Percentiles rank a stretch among this genome's conserved stretches.
phyloP scores from a whole-genome alignment of 148 eudicot species.

The Fagopyrum tataricum region DNA sequence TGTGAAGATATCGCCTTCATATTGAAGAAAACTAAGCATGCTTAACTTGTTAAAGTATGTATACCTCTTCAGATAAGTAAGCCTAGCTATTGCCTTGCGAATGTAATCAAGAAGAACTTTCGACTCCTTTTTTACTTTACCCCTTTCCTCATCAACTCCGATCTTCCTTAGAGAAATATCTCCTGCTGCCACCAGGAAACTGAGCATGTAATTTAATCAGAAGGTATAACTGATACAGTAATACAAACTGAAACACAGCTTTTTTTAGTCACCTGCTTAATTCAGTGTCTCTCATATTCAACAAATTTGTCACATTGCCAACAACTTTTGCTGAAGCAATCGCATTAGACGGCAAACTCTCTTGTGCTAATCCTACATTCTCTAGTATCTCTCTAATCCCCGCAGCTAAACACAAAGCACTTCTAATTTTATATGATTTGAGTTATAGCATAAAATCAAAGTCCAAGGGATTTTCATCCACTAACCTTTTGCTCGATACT shows the following conservation, averaged over 20 bases:
- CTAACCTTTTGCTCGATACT: conserved; percentile 82
- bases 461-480: not conserved
- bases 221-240: not conserved
- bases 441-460: too few species aligned
- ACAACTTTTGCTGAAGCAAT: conserved; percentile 76
- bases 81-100: conserved; percentile 83
- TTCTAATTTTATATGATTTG: not conserved
- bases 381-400: conserved; percentile 91
- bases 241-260: not conserved
- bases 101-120: conserved; percentile 89
- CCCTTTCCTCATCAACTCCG: conserved; percentile 90
- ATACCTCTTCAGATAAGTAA: conserved; percentile 95
- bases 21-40: not conserved
- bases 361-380: conserved; percentile 87
- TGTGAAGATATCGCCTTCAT: too few species aligned
- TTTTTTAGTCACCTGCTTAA: conserved; percentile 61
- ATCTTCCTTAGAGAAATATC: conserved; percentile 84
- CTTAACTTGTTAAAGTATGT: not conserved
- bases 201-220: conserved; percentile 16
- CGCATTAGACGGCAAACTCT: conserved; percentile 78
- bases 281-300: conserved; percentile 92
- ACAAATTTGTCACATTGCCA: conserved; percentile 28
- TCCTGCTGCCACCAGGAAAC: conserved; percentile 88
- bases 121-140: conserved; percentile 88
- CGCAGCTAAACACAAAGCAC: conserved; percentile 41